Percentiles rank a stretch among this genome's conserved stretches.
phyloP scores from a whole-genome alignment of 306 rosid genomes.

The Cucumis cinereus region DNA sequence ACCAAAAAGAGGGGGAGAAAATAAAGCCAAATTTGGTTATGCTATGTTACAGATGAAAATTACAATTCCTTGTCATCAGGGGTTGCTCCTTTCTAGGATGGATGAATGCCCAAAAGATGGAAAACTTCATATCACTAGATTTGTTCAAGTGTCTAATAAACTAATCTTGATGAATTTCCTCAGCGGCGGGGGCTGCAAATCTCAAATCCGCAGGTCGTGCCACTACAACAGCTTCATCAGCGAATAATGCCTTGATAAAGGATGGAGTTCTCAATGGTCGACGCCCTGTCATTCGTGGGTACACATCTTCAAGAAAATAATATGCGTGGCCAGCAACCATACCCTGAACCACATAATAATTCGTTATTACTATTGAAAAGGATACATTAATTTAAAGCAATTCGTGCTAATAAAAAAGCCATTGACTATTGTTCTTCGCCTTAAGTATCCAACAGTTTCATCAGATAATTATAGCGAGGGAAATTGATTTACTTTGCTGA shows the following conservation, averaged over 20 bases:
- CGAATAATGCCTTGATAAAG: constrained; percentile 72
- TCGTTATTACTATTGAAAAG: neutral
- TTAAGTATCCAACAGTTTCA: neutral
- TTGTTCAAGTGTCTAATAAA: constrained; percentile 14
- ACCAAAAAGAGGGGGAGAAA: neutral
- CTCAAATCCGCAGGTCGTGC: constrained; percentile 61
- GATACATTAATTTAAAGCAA: neutral
- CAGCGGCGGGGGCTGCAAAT: constrained; percentile 72
- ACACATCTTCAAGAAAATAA: constrained; percentile 87
- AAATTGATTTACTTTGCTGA: neutral
- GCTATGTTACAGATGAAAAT: constrained; percentile 1
- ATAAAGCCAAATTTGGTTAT: neutral
- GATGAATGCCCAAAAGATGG: neutral
- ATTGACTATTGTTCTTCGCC: neutral
- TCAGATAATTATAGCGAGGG: neutral
- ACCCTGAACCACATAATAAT: constrained; percentile 38
- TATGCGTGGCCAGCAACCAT: constrained; percentile 98
- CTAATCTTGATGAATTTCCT: constrained; percentile 42
- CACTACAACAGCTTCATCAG: constrained; percentile 79
- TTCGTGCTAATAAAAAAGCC: neutral
- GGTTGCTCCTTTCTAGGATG: neutral
- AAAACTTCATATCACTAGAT: neutral
- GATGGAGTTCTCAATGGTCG: constrained; percentile 79
- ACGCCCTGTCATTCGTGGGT: constrained; percentile 86
- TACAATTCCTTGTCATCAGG: neutral